Base-by-base conservation (phyloP, 2,329 filamentous ascomycete species). In the Peltaster fructicola region DNA sequence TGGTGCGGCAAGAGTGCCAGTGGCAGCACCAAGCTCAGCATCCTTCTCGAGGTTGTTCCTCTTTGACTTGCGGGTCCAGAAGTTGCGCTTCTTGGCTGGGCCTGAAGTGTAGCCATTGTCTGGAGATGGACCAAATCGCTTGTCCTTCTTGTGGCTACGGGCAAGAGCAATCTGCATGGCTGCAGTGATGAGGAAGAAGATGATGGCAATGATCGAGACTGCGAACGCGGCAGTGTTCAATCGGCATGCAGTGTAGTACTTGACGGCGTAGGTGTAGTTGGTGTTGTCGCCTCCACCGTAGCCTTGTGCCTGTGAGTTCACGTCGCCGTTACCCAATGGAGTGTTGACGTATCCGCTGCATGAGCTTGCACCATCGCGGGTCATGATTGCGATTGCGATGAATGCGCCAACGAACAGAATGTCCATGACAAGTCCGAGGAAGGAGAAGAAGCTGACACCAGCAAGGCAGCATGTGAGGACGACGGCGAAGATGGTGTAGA, bases 391-490 rank as follows among this genome's bases (percentile, higher is more conserved):
- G 31, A 93, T 67, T 44, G 82, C 90, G 44, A 90, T 67, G 58
- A 88, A 88, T 30, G 61, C 69, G 19, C 65, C 79, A 25, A 69
- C 55, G 51, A 92, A 91, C 41, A 65, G 65, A 26, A 88, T 40
- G 43, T 93, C 80, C 23, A 93, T 59, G 13, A 84, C 32, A 34
- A 91, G 68, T 34, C 68, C 77, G 26, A 88, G 35, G 42, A 73
- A 61, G 3, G 77, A 76, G 31, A 82, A 74, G 49, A 85, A 59
- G 4, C 63, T 59, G 32, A 76, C 63, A 14, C 81, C 81, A 17
- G 77, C 80, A 5, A 91, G 54, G 45, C 69, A 88, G 58, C 78
- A 81, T 6, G 85, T 73, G 17, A 90, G 56, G 15, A 88, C 36
- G 8, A 80, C 55, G n/a, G 70, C 76, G 26, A 74, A 50, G 31